Base-by-base conservation (phyloP, 768 basidiomycete genomes). In the Lentinus brumalis region DNA sequence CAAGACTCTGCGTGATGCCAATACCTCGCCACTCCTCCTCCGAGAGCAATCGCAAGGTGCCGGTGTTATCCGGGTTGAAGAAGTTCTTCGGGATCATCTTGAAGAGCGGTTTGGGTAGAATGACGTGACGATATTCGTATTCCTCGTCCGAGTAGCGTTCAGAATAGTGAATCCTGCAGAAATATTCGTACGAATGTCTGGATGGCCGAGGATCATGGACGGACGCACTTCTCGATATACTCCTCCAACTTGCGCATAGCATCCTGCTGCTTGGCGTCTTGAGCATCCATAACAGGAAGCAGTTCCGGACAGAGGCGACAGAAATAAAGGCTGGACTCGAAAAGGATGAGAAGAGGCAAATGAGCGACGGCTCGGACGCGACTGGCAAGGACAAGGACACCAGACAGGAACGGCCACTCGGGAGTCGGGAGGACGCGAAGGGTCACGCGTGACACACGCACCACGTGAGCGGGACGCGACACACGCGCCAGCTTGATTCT, bases 91-190 rank as follows among this genome's bases (percentile, higher is more conserved):
- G 97, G 31, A 99, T 83, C 77, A 96, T 81, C 78, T 96, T 95
- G 75, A 98, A 82, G 66, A 98, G 86, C 59, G 90, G 91, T 73
- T 97, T 97, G 6, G 96, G 96, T 18, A 99, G 79, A 67, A 97
- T 97, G 66, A 99, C 96, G 75, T 98, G 96, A 59, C 94, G 91
- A 73, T 98, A 98, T 80, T 98, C 96, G 75, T 84, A 97, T 65
- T 84, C 77, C 74, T 96, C 93, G 75, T 98, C 96, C 8, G 91
- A 85, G 74, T 98, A 95, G 63, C 92, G 87, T 75, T 94, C 91
- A 61, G 92, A 94, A 71, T 94, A 94, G 70, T 92, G 88, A 68
- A 94, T 94, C 73, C 92, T 94, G 66, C 21, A 44, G 56, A 29
- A 40, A 4, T 14, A 29, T 29, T 65, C 68, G 68, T 57, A 58